Evolutionary conservation across 768 basidiomycete genomes (phyloP).

Genomic region (Vishniacozyma victoriae): DNA sequence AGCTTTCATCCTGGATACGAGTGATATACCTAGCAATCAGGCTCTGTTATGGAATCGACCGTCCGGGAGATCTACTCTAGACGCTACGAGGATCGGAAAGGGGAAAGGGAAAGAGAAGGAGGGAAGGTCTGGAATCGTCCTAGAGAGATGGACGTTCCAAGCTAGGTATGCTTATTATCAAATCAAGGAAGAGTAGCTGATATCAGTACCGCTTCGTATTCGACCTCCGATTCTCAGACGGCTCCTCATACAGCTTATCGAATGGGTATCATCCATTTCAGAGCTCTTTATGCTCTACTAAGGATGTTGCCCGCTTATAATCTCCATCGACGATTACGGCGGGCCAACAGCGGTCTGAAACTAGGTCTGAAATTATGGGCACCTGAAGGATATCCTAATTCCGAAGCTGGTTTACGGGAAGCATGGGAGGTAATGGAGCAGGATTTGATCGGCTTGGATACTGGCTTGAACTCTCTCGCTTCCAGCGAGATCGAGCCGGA

Average conservation of each 20-base stretch:
- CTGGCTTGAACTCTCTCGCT: slow-evolving; percentile 19
- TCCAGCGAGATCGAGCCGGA: slow-evolving; percentile 7
- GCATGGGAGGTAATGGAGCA: slow-evolving; percentile 45
- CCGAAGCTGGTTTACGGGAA: slow-evolving; percentile 18
- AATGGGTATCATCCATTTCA: slow-evolving; percentile 41
- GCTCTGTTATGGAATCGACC: slow-evolving; percentile 35
- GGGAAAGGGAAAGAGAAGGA: slow-evolving; percentile 29
- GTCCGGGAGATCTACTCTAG: slow-evolving; percentile 18
- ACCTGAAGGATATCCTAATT: slow-evolving; percentile 32
- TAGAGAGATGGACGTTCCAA: slow-evolving; percentile 43
- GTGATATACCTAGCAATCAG: slow-evolving; percentile 33
- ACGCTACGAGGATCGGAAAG: slow-evolving; percentile 12
- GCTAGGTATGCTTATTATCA: slow-evolving; percentile 14
- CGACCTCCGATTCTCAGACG: slow-evolving; percentile 9
- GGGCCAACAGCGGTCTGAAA: slow-evolving; percentile 32
- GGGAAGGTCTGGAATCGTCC: slow-evolving; percentile 26
- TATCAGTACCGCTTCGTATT: neutral
- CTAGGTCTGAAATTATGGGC: slow-evolving; percentile 45
- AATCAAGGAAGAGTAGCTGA: neutral
- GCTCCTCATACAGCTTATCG: slow-evolving; percentile 39
- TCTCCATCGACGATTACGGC: slow-evolving; percentile 29
- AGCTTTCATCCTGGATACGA: slow-evolving; percentile 44
- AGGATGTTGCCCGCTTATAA: slow-evolving; percentile 38
- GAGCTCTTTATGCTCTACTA: slow-evolving; percentile 33
- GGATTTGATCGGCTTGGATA: slow-evolving; percentile 33